These are phyloP conservation scores for Trypanosoma vivax DNA, from an alignment of 208 protist genomes.

Conservation along the genomic window DNA sequence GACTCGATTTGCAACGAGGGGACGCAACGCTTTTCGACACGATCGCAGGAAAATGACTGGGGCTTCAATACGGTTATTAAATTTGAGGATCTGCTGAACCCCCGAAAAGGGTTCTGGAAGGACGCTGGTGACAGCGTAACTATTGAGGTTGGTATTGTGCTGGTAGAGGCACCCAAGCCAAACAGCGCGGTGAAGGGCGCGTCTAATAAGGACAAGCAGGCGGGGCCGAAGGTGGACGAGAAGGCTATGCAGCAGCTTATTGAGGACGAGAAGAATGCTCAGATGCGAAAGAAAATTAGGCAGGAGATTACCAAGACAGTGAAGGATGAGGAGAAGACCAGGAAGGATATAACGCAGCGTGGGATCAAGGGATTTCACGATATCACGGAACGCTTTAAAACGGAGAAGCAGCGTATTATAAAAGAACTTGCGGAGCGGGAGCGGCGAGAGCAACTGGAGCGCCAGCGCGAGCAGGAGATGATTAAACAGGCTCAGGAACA, in stretches of 20 bases:
- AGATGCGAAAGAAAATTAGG: conserved; percentile 65
- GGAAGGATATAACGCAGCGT: conserved; percentile 71
- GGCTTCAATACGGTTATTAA: conserved; percentile 88
- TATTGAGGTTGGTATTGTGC: conserved; percentile 85
- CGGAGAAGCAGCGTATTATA: conserved; percentile 65
- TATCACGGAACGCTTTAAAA: conserved; percentile 50
- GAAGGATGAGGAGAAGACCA: conserved; percentile 77
- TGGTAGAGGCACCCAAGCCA: conserved; percentile 71
- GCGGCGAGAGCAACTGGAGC: conserved; percentile 70
- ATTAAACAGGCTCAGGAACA: conserved; percentile 74
- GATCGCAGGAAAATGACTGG: conserved; percentile 89
- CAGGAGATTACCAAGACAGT: conserved; percentile 74
- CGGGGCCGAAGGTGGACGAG: conserved; percentile 59
- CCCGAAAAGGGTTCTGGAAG: conserved; percentile 66
- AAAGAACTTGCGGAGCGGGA: conserved; percentile 74
- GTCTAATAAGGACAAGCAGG: conserved; percentile 47
- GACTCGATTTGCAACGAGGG: conserved; percentile 89
- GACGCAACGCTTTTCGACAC: conserved; percentile 79
- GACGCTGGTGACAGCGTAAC: conserved; percentile 75
- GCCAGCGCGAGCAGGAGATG: conserved; percentile 67
- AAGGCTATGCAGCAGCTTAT: conserved; percentile 64
- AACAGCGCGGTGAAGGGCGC: conserved; percentile 28
- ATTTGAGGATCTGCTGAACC: conserved; percentile 73
- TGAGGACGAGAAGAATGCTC: conserved; percentile 70
- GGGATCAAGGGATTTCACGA: conserved; percentile 68